Conservation (phyloP, 306 rosid species). For the Vigna hirtella region DNA sequence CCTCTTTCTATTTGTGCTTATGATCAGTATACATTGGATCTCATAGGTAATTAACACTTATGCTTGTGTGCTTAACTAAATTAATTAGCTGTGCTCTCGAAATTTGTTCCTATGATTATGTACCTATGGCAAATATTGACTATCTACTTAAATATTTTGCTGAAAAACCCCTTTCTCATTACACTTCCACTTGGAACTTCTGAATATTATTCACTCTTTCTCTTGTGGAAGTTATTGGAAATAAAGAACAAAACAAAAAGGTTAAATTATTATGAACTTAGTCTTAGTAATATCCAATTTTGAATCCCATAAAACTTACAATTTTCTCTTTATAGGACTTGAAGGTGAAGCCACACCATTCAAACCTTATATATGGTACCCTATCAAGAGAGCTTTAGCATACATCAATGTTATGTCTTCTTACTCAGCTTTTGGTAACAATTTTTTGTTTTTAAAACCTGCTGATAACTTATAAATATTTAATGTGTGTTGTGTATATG, state of each 20-base stretch:
- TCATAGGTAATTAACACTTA: constrained; percentile 56
- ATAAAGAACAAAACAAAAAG: not conserved
- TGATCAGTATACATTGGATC: constrained; percentile 77
- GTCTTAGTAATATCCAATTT: too few species aligned
- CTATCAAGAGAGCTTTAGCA: constrained; percentile 74
- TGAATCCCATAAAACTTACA: too few species aligned
- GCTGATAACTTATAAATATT: not conserved
- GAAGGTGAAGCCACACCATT: constrained; percentile 63
- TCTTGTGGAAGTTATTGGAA: not conserved
- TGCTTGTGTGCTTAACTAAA: not conserved
- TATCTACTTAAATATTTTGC: not conserved
- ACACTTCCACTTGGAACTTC: not conserved
- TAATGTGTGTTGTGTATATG: not conserved
- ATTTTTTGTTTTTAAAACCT: not conserved
- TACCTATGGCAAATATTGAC: not conserved
- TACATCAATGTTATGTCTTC: constrained; percentile 73
- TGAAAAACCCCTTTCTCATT: not conserved
- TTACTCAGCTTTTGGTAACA: constrained; percentile 78
- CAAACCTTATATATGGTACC: constrained; percentile 70
- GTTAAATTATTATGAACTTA: too few species aligned
- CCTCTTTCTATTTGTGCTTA: constrained; percentile 79
- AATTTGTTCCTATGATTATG: not conserved
- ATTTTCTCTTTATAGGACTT: too few species aligned
- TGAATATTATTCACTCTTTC: not conserved
- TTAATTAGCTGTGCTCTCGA: not conserved